phyloP scores from a whole-genome alignment of 2,329 filamentous ascomycete species.

The Penicillium sp. region DNA sequence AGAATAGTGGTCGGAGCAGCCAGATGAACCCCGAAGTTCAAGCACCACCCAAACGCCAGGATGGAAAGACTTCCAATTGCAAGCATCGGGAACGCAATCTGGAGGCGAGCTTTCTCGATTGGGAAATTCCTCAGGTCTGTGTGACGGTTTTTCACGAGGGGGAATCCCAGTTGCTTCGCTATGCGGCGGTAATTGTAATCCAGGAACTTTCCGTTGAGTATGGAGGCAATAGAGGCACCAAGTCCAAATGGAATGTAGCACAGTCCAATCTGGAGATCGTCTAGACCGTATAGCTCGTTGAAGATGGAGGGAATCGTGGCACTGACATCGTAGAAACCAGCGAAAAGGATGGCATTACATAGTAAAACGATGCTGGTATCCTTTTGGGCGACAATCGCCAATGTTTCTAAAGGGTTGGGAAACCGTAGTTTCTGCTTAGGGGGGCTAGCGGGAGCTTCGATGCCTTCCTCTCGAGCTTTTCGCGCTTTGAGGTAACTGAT shows the following conservation, averaged over 20 bases:
- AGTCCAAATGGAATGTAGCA: slow-evolving; percentile 52
- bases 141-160: slow-evolving; percentile 41
- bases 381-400: slow-evolving; percentile 43
- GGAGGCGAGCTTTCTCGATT: slow-evolving; percentile 52
- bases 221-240: slow-evolving; percentile 48
- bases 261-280: slow-evolving; percentile 50
- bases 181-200: slow-evolving; percentile 53
- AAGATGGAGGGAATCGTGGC: slow-evolving; percentile 49
- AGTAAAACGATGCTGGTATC: slow-evolving; percentile 48
- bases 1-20: slow-evolving; percentile 48
- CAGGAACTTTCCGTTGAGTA: slow-evolving; percentile 48
- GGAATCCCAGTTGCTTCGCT: slow-evolving; percentile 40
- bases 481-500: slow-evolving; percentile 37
- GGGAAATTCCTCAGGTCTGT: slow-evolving; percentile 50
- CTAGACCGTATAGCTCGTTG: slow-evolving; percentile 45
- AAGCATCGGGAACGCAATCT: slow-evolving; percentile 49
- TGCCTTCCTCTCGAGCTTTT: slow-evolving; percentile 26
- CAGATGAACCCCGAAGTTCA: slow-evolving; percentile 42
- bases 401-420: slow-evolving; percentile 48
- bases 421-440: slow-evolving; percentile 35
- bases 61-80: slow-evolving; percentile 38
- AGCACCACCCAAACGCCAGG: slow-evolving; percentile 51
- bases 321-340: slow-evolving; percentile 51
- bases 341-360: slow-evolving; percentile 47
- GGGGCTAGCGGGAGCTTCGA: slow-evolving; percentile 14